Evolutionary conservation across 2,329 filamentous ascomycete species (phyloP).

Genomic region (Aspergillus sp.): DNA sequence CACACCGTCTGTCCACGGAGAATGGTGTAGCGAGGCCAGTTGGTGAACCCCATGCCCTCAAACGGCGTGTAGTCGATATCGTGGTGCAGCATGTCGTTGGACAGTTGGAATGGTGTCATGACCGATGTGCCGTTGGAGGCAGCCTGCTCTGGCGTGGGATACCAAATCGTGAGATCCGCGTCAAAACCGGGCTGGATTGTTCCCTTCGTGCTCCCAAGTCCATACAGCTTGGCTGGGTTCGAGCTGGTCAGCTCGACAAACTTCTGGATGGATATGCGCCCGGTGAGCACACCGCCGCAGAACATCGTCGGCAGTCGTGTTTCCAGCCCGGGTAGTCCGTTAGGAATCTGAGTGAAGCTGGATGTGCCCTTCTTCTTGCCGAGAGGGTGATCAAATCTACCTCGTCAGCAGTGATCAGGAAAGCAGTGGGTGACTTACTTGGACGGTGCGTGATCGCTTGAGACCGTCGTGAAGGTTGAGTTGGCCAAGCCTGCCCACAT

Average conservation of each 20-base stretch:
- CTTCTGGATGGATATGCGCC: conserved; percentile 38
- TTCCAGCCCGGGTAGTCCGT: conserved; percentile 48
- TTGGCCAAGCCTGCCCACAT: conserved; percentile 57
- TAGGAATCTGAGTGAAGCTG: conserved; percentile 46
- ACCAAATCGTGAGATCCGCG: conserved; percentile 49
- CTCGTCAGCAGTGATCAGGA: not conserved
- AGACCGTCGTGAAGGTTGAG: conserved; percentile 58
- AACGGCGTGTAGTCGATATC: conserved; percentile 42
- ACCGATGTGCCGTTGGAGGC: conserved; percentile 7
- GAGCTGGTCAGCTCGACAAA: conserved; percentile 50
- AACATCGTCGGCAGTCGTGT: conserved; percentile 47
- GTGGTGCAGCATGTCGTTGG: conserved; percentile 40
- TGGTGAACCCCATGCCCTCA: conserved; percentile 34
- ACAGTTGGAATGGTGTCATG: conserved; percentile 30
- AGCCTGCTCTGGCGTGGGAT: conserved; percentile 29
- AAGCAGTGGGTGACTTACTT: conserved; percentile 14
- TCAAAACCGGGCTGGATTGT: conserved; percentile 47
- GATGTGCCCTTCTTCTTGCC: conserved; percentile 43
- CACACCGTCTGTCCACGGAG: conserved; percentile 37
- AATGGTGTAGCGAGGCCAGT: conserved; percentile 40
- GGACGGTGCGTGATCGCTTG: conserved; percentile 51
- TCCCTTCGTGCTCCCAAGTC: conserved; percentile 43
- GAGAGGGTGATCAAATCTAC: conserved; percentile 30
- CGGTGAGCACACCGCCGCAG: conserved; percentile 21
- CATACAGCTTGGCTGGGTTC: conserved; percentile 50